phyloP scores from a whole-genome alignment of 2,329 filamentous ascomycete genomes.

The Colletotrichum musae region DNA sequence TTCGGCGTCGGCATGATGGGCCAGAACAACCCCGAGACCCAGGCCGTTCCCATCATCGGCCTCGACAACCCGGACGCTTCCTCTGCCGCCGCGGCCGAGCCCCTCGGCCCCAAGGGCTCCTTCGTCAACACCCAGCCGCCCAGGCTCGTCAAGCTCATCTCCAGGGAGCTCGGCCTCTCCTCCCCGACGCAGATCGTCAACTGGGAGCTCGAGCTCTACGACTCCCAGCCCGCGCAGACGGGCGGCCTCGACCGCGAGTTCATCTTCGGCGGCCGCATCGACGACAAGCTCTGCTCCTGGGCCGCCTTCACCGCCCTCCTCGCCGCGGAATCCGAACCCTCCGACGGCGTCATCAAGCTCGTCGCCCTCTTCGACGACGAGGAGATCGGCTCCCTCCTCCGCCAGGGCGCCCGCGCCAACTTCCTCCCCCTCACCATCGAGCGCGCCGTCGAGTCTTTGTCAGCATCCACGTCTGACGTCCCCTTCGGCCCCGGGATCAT shows the following conservation, averaged over 20 bases:
- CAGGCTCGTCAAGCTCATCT: slow-evolving; percentile 86
- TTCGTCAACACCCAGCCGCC: slow-evolving; percentile 90
- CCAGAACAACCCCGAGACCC: slow-evolving; percentile 85
- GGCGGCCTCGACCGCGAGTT: slow-evolving; percentile 92
- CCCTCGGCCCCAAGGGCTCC: slow-evolving; percentile 74
- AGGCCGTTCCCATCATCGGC: slow-evolving; percentile 94
- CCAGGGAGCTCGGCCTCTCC: slow-evolving; percentile 80
- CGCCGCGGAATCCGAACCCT: slow-evolving; percentile 70
- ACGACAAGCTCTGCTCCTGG: slow-evolving; percentile 98
- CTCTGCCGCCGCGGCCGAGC: slow-evolving; percentile 49
- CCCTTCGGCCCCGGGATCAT: slow-evolving; percentile 74
- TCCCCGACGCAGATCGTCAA: slow-evolving; percentile 85
- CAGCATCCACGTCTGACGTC: slow-evolving; percentile 56
- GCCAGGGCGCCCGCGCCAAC: slow-evolving; percentile 91
- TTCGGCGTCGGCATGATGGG: slow-evolving; percentile 84
- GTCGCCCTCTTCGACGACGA: slow-evolving; percentile 98
- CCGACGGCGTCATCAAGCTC: slow-evolving; percentile 83
- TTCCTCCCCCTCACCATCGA: slow-evolving; percentile 87
- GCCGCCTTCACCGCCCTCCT: slow-evolving; percentile 88
- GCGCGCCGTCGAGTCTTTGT: slow-evolving; percentile 79
- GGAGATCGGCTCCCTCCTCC: slow-evolving; percentile 91
- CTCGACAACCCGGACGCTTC: slow-evolving; percentile 78
- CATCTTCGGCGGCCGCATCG: slow-evolving; percentile 94
- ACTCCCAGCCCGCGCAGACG: slow-evolving; percentile 86
- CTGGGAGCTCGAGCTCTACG: slow-evolving; percentile 98